Evolutionary conservation across 208 protist genomes (phyloP).

Genomic region (Balamuthia mandrillaris): DNA sequence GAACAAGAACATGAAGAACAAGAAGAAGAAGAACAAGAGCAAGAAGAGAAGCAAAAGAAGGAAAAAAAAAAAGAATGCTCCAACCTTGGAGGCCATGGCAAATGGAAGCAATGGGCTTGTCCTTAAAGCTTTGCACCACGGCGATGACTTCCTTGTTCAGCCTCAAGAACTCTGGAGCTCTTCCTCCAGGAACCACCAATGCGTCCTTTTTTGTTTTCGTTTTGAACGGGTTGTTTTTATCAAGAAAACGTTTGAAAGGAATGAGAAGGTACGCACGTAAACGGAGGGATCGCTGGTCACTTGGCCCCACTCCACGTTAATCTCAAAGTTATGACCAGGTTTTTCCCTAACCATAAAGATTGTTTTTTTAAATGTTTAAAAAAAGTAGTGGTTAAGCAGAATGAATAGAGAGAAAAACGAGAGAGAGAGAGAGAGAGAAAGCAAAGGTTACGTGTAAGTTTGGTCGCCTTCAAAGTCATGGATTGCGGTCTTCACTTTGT

Average conservation of each 20-base stretch:
- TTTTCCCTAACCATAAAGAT: background rate
- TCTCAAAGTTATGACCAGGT: conserved; percentile 47
- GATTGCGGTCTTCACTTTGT: conserved; percentile 54
- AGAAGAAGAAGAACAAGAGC: background rate
- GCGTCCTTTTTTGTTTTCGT: conserved; percentile 14
- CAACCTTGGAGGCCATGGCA: conserved; percentile 54
- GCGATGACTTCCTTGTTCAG: conserved; percentile 49
- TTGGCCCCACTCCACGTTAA: conserved; percentile 50
- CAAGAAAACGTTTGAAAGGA: too few species aligned
- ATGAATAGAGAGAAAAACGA: too few species aligned
- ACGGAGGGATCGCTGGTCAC: background rate
- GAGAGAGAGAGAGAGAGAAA: background rate
- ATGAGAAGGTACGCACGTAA: background rate
- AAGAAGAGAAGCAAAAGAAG: too few species aligned
- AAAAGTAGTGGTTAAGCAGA: background rate
- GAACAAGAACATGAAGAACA: background rate
- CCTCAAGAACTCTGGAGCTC: conserved; percentile 48
- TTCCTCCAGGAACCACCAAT: conserved; percentile 58
- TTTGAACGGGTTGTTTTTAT: too few species aligned
- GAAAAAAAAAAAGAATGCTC: background rate
- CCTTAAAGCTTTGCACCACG: conserved; percentile 50
- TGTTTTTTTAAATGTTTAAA: too few species aligned
- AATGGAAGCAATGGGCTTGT: conserved; percentile 59
- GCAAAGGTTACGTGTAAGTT: conserved; percentile 52
- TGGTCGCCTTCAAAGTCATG: conserved; percentile 68